Evolutionary conservation across 306 rosid genomes (phyloP).

Genomic region (Albizia julibrissin): DNA sequence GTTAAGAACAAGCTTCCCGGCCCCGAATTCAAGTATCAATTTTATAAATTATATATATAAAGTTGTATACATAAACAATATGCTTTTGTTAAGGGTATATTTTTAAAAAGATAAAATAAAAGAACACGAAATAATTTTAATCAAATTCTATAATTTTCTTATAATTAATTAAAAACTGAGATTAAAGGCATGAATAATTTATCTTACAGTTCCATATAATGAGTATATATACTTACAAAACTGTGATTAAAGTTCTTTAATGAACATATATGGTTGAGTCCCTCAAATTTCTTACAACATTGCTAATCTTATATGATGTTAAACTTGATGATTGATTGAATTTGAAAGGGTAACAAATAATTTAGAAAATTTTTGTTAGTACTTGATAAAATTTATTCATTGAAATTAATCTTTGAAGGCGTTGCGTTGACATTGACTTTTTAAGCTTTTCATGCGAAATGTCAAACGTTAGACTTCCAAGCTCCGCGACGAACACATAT

Average conservation of each 20-base stretch:
- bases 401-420: not conserved
- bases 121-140: too few species aligned
- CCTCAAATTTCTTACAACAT: not conserved
- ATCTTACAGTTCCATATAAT: too few species aligned
- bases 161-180: too few species aligned
- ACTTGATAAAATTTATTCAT: not conserved
- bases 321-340: not conserved
- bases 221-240: too few species aligned
- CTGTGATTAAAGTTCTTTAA: not conserved
- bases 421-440: conserved; percentile 11
- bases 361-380: not conserved
- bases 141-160: too few species aligned
- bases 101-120: too few species aligned
- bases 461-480: conserved; percentile 19
- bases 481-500: conserved; percentile 16
- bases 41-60: too few species aligned
- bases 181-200: not conserved
- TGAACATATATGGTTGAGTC: not conserved
- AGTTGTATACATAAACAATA: too few species aligned
- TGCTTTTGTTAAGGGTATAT: not conserved
- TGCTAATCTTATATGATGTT: not conserved
- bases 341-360: not conserved
- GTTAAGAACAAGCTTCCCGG: not conserved
- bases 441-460: not conserved
- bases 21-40: not conserved